Conservation (phyloP, 2,329 filamentous ascomycete species). For the Capronia epimyces region DNA sequence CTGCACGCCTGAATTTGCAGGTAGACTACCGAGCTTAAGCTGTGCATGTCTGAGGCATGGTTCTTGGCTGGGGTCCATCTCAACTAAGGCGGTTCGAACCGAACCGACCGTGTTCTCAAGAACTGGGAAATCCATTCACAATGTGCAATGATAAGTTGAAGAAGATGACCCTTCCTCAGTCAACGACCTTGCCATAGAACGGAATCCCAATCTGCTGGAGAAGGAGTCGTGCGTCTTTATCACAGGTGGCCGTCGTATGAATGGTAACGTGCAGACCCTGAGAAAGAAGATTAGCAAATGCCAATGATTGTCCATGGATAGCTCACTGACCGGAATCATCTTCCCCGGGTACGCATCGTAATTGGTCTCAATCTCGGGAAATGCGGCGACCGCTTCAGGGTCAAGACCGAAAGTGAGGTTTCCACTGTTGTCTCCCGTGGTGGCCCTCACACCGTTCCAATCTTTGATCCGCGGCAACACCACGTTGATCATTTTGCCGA, state of each 20-base stretch:
- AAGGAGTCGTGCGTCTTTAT: slow-evolving; percentile 76
- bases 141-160: not conserved
- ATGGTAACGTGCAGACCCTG: slow-evolving; percentile 78
- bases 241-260: slow-evolving; percentile 76
- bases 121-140: no score
- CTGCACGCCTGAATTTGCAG: no score
- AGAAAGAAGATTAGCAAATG: slow-evolving; percentile 43
- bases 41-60: no score
- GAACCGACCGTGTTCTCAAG: no score
- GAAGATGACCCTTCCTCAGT: slow-evolving; percentile 34
- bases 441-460: slow-evolving; percentile 73
- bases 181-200: slow-evolving; percentile 68
- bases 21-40: no score
- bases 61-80: no score
- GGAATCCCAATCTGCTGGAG: slow-evolving; percentile 68
- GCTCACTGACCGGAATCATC: slow-evolving; percentile 51
- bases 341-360: slow-evolving; percentile 56
- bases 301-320: slow-evolving; percentile 31
- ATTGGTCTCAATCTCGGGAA: slow-evolving; percentile 92
- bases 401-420: slow-evolving; percentile 80
- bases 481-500: slow-evolving; percentile 83
- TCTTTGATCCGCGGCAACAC: slow-evolving; percentile 96
- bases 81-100: no score
- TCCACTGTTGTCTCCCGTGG: slow-evolving; percentile 77
- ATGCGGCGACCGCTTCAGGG: slow-evolving; percentile 69